Conservation (phyloP, 495 filamentous ascomycete species). For the Hyaloscypha variabilis region DNA sequence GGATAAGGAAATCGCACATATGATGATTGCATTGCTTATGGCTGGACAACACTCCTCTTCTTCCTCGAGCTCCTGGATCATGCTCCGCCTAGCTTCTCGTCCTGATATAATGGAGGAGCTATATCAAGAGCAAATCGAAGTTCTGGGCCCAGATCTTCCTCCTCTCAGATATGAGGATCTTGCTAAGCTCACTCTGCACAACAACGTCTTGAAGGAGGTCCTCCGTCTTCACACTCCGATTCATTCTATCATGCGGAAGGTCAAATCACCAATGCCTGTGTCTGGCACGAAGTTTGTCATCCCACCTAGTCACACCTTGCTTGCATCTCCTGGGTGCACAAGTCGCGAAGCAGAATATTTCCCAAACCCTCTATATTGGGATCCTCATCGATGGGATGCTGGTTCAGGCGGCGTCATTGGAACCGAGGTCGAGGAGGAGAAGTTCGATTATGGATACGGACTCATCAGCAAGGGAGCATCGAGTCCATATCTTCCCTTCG, state of each 20-base stretch:
- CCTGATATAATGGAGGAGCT: slow-evolving; percentile 75
- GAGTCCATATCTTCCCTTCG: slow-evolving; percentile 93
- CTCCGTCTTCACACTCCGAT: slow-evolving; percentile 81
- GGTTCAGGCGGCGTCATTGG: slow-evolving; percentile 50
- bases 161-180: slow-evolving; percentile 69
- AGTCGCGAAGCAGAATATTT: slow-evolving; percentile 73
- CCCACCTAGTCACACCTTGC: slow-evolving; percentile 72
- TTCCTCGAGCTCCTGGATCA: slow-evolving; percentile 78
- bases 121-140: slow-evolving; percentile 70
- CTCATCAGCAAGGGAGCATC: slow-evolving; percentile 82
- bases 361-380: slow-evolving; percentile 77
- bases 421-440: slow-evolving; percentile 65
- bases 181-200: slow-evolving; percentile 67
- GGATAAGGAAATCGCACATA: slow-evolving; percentile 82
- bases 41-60: slow-evolving; percentile 88
- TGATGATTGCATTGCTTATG: slow-evolving; percentile 92
- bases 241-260: slow-evolving; percentile 83
- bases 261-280: slow-evolving; percentile 77
- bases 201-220: slow-evolving; percentile 77
- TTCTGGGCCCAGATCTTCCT: slow-evolving; percentile 63
- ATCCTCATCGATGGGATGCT: slow-evolving; percentile 85
- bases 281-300: slow-evolving; percentile 79
- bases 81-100: slow-evolving; percentile 73
- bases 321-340: slow-evolving; percentile 81
- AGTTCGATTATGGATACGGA: slow-evolving; percentile 93